phyloP scores from a whole-genome alignment of 345 rosid species.

The Camelina sativa region DNA sequence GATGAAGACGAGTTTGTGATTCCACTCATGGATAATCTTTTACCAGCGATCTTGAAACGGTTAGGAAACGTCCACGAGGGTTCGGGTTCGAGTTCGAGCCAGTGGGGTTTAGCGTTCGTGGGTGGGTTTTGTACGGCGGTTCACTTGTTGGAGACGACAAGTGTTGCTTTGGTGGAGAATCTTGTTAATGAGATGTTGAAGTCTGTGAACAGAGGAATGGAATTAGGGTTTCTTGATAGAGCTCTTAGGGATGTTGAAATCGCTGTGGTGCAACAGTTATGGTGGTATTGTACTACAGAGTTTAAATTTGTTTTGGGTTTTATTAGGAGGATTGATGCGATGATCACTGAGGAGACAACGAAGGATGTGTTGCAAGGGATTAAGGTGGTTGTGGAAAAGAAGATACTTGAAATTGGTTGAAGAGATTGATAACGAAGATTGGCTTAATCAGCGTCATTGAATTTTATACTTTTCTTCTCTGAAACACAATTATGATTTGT shows the following conservation, averaged over 20 bases:
- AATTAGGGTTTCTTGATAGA: not conserved
- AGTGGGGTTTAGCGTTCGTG: slow-evolving; percentile 3
- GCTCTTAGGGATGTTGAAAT: not conserved
- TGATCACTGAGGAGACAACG: not conserved
- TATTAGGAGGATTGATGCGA: not conserved
- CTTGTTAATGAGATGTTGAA: slow-evolving; percentile 17
- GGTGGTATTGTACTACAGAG: not conserved
- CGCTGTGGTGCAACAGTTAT: not conserved
- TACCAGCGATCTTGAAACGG: slow-evolving; percentile 12
- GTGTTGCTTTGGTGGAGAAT: not conserved
- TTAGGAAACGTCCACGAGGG: not conserved
- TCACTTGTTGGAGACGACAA: slow-evolving; percentile 19
- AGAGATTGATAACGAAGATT: not conserved
- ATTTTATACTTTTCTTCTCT: too few relatives aligned
- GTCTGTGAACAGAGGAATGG: not conserved
- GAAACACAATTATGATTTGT: too few relatives aligned
- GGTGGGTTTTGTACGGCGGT: not conserved
- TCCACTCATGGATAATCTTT: not conserved
- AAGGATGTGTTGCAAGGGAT: slow-evolving; percentile 12
- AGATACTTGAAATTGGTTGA: not conserved
- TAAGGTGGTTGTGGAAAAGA: not conserved
- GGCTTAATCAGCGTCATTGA: not conserved
- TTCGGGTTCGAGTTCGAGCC: not conserved
- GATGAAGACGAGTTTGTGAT: not conserved
- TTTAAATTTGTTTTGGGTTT: slow-evolving; percentile 18